Conservation (phyloP, 495 filamentous ascomycete genomes). For the Hypoxylon lienhwacheense region DNA sequence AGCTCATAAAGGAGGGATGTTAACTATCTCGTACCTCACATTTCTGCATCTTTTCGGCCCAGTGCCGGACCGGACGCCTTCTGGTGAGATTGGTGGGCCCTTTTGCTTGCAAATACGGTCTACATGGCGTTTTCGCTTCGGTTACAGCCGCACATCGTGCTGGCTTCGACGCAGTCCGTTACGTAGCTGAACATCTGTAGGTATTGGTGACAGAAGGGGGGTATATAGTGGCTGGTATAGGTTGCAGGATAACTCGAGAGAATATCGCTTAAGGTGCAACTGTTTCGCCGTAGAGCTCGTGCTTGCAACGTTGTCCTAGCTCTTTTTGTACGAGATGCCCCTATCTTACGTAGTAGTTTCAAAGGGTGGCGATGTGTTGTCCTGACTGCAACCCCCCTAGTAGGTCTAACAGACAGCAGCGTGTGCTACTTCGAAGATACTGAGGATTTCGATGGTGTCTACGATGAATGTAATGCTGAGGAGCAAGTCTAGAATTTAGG, state of each 20-base stretch:
- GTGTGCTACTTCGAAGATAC: background rate
- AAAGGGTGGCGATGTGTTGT: background rate
- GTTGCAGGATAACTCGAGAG: slow-evolving; percentile 8
- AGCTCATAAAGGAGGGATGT: background rate
- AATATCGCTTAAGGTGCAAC: slow-evolving; percentile 16
- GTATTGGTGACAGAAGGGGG: background rate
- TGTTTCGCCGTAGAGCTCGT: background rate
- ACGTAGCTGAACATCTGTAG: slow-evolving; percentile 1
- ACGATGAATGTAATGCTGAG: background rate
- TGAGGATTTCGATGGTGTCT: background rate
- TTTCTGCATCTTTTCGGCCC: too few relatives aligned
- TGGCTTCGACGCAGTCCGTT: background rate
- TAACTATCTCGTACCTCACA: background rate
- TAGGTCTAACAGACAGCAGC: background rate
- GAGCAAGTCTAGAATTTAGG: too few relatives aligned
- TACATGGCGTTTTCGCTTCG: background rate
- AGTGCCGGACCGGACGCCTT: background rate
- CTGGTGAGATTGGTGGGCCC: background rate
- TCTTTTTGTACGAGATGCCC: background rate
- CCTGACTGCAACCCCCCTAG: background rate
- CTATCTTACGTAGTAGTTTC: background rate
- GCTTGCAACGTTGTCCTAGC: background rate
- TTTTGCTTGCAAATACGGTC: background rate
- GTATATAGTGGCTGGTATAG: slow-evolving; percentile 30
- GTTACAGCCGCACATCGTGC: background rate